Evolutionary conservation across 169 alveolate species (phyloP).

Genomic region (Plasmodium gaboni): DNA sequence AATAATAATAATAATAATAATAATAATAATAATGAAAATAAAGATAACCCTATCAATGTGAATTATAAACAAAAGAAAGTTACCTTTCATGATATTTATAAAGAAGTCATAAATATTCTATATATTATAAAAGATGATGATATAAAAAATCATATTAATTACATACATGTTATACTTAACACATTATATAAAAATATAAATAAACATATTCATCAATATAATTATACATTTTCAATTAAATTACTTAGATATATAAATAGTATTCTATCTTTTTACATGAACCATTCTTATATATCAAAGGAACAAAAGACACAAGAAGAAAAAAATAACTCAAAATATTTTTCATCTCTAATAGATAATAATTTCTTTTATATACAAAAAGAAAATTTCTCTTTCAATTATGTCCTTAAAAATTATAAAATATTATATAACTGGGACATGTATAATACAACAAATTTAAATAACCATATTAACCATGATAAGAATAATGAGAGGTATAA

Average conservation of each 20-base stretch:
- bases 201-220: constrained; percentile 50
- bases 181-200: constrained; percentile 9
- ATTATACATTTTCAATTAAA: constrained; percentile 45
- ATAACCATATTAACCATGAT: no score
- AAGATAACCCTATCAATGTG: neutral
- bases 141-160: constrained; percentile 9
- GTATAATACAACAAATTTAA: no score
- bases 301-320: neutral
- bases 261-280: constrained; percentile 18
- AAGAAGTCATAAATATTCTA: constrained; percentile 44
- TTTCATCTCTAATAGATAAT: constrained; percentile 3
- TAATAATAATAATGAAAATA: constrained; percentile 1
- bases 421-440: neutral
- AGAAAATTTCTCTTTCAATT: constrained; percentile 37
- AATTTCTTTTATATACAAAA: constrained; percentile 55
- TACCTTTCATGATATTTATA: constrained; percentile 20
- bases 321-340: neutral
- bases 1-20: neutral
- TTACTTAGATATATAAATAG: constrained; percentile 27
- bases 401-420: constrained; percentile 37
- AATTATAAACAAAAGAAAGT: constrained; percentile 9
- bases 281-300: neutral
- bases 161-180: constrained; percentile 31
- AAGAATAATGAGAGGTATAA: no score
- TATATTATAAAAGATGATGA: constrained; percentile 20